A percentile compares a stretch with the other conserved stretches of the same genome.
phyloP scores from a whole-genome alignment of 768 basidiomycete species.

The Cystofilobasidium ferigula region DNA sequence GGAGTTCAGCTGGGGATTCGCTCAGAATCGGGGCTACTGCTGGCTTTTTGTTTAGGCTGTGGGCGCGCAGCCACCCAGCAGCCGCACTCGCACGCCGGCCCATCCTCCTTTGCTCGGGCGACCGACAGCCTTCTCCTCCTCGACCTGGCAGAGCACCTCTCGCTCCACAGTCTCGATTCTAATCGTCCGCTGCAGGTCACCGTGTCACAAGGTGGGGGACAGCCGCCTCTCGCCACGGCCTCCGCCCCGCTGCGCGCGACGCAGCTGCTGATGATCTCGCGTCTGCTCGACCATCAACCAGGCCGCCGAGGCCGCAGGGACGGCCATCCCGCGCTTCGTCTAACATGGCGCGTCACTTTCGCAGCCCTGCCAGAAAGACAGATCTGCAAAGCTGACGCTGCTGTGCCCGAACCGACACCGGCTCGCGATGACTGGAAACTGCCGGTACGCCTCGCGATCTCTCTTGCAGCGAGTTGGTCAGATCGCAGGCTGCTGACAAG shows the following conservation, averaged over 20 bases:
- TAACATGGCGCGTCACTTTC: conserved; percentile 28
- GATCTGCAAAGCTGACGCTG: not conserved
- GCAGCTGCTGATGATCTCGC: conserved; percentile 2
- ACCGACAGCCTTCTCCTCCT: too few species aligned
- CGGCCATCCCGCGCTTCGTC: conserved; percentile 35
- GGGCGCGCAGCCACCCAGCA: too few species aligned
- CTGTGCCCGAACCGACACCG: conserved; percentile 65
- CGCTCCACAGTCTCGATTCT: not conserved
- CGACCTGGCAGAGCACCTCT: not conserved
- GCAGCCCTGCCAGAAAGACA: not conserved
- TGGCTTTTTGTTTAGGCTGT: too few species aligned
- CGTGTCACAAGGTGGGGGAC: conserved; percentile 74
- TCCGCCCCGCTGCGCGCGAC: too few species aligned
- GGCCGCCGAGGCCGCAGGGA: conserved; percentile 36
- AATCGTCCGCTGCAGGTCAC: conserved; percentile 51
- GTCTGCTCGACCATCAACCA: conserved; percentile 25
- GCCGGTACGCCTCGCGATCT: conserved; percentile 48
- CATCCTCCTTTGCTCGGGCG: too few species aligned
- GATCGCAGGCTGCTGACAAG: too few species aligned
- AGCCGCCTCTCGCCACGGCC: not conserved
- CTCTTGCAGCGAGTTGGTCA: conserved; percentile 46
- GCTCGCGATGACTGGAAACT: conserved; percentile 93
- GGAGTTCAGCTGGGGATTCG: too few species aligned
- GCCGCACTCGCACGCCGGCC: too few species aligned
- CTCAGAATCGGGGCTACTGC: too few species aligned